Conservation (phyloP, 345 rosid genomes). For the Acer negundo region DNA sequence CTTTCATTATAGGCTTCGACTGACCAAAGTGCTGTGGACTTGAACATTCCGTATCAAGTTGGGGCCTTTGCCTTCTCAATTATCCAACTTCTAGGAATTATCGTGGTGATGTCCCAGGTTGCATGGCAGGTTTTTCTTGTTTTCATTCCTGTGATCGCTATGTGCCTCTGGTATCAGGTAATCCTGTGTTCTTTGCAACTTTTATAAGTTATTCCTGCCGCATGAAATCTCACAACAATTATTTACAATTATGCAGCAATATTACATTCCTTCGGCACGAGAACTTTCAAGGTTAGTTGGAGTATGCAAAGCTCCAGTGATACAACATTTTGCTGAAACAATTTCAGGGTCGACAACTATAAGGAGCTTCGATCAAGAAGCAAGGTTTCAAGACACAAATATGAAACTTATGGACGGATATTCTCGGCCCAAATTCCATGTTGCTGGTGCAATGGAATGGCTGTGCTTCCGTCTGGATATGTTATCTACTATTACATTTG, state of each 20-base stretch:
- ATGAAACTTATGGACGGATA: slow-evolving; percentile 67
- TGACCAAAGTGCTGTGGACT: slow-evolving; percentile 70
- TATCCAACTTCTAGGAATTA: slow-evolving; percentile 66
- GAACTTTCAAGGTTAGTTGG: slow-evolving; percentile 77
- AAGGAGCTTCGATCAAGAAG: slow-evolving; percentile 77
- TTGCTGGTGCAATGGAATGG: slow-evolving; percentile 80
- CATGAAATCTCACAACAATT: neutral
- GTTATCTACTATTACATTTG: slow-evolving; percentile 68
- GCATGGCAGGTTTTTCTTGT: slow-evolving; percentile 79
- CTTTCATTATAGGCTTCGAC: slow-evolving; percentile 65
- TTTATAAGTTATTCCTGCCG: neutral
- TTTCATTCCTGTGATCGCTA: slow-evolving; percentile 66
- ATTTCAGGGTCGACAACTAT: slow-evolving; percentile 76
- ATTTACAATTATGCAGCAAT: slow-evolving; percentile 48
- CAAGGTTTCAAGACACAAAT: slow-evolving; percentile 60
- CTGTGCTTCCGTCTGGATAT: slow-evolving; percentile 76
- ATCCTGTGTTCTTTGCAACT: neutral
- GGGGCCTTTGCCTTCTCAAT: slow-evolving; percentile 45
- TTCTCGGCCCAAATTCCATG: slow-evolving; percentile 64
- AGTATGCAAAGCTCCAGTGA: slow-evolving; percentile 79
- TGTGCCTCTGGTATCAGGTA: slow-evolving; percentile 84
- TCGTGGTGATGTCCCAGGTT: slow-evolving; percentile 79
- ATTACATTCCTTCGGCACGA: slow-evolving; percentile 68
- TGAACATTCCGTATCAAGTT: slow-evolving; percentile 46
- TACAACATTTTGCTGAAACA: slow-evolving; percentile 87